phyloP scores from a whole-genome alignment of 2,329 filamentous ascomycete genomes.

The Penicillium polonicum region DNA sequence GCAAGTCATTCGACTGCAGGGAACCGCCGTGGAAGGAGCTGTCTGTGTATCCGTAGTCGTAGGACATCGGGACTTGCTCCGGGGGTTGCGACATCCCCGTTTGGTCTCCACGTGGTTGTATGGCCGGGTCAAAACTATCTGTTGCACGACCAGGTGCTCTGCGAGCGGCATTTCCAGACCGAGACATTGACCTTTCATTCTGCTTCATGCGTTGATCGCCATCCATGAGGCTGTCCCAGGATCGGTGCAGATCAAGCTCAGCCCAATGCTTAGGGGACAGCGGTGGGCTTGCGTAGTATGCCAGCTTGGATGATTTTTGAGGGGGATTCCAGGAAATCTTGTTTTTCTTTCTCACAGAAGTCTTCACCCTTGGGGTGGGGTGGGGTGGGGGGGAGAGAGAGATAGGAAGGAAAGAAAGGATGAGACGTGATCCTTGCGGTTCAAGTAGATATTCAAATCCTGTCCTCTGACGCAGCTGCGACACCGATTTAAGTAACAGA shows the following conservation, averaged over 20 bases:
- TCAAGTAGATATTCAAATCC: slow-evolving; percentile 13
- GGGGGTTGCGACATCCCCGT: slow-evolving; percentile 37
- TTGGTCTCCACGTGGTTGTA: slow-evolving; percentile 37
- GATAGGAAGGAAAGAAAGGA: background rate
- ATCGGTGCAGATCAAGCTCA: slow-evolving; percentile 57
- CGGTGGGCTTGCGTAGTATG: slow-evolving; percentile 61
- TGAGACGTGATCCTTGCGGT: slow-evolving; percentile 5
- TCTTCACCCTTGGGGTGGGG: background rate
- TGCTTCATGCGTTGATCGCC: slow-evolving; percentile 71
- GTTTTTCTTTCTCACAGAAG: background rate
- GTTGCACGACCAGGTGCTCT: slow-evolving; percentile 52
- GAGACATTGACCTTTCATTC: slow-evolving; percentile 65
- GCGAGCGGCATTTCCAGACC: slow-evolving; percentile 47
- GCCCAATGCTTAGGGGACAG: slow-evolving; percentile 65
- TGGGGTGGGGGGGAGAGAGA: background rate
- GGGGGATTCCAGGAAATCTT: background rate
- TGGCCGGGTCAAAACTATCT: slow-evolving; percentile 40
- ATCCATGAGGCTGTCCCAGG: slow-evolving; percentile 67
- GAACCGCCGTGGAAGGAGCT: slow-evolving; percentile 51
- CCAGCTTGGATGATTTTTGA: slow-evolving; percentile 56
- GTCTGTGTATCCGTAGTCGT: slow-evolving; percentile 57
- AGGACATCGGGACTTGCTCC: slow-evolving; percentile 37
- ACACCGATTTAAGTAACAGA: slow-evolving; percentile 9
- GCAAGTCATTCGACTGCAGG: slow-evolving; percentile 54
- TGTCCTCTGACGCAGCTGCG: slow-evolving; percentile 10